Base-by-base conservation (phyloP, 768 basidiomycete genomes). In the Pisolithus orientalis region DNA sequence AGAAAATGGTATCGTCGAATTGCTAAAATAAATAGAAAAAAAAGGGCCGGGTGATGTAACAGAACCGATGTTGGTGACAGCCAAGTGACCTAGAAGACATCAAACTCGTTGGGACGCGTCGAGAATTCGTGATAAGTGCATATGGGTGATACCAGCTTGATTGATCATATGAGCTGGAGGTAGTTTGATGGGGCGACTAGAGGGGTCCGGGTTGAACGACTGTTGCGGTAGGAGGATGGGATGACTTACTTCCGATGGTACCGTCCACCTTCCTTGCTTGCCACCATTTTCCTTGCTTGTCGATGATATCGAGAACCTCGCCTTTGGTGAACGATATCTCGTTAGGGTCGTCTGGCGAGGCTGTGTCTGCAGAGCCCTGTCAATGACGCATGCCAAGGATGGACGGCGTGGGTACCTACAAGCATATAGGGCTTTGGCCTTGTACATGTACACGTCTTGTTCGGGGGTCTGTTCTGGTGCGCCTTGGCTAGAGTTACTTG, bases 251-350 rank as follows among this genome's bases (percentile, higher is more conserved):
- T 74, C 89, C 89, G 58, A 81, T 63, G 42, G 74, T 65, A 49
- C 89, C 91, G 65, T 94, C 91, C 16, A 75, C 60, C 70, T 87
- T 93, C 63, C 72, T 83, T 34, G 90, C 87, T 62, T 90, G 90
- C 91, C 91, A 94, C 91, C 91, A 92, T 65, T 92, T 90, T 47
- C 90, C 90, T 61, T 90, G 83, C 70, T 91, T 93, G 71, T 98
- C 94, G 52, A 94, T 68, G 50, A 98, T 87, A 56, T 96, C 93
- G 56, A 98, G 80, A 39, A 92, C 75, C 63, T 97, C 95, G 50
- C 93, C 92, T 68, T 97, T 97, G 48, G 72, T 63, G 69, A 99
- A 97, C 45, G 90, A 90, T 39, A 99, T 87, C 71, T 99, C 96
- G 64, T 90, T 96, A 11, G 94, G 90, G 67, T 99, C 96, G 53